Conservation (phyloP, 352 stramenopile genomes). For the Phytophthora litchii region DNA sequence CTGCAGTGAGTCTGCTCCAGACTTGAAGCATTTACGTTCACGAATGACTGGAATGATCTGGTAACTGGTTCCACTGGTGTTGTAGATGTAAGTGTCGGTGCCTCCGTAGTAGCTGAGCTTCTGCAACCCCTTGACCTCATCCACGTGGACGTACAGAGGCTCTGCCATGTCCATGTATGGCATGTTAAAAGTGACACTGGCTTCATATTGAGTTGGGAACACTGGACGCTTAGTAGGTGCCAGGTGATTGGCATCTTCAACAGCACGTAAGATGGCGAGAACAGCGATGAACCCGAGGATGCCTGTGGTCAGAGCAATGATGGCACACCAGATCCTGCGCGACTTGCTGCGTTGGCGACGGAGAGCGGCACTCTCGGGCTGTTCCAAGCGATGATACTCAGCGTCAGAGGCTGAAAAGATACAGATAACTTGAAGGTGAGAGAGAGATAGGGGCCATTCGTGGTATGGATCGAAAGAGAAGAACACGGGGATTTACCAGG, state of each 20-base stretch:
- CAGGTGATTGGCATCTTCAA: constrained; percentile 79
- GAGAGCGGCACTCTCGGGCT: constrained; percentile 44
- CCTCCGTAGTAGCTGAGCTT: constrained; percentile 90
- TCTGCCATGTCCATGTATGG: constrained; percentile 90
- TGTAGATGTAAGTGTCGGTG: constrained; percentile 90
- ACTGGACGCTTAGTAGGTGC: constrained; percentile 67
- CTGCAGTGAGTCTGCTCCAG: constrained; percentile 57
- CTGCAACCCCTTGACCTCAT: constrained; percentile 73
- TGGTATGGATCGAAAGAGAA: constrained; percentile 7
- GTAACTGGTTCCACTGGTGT: constrained; percentile 77
- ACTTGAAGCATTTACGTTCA: constrained; percentile 79
- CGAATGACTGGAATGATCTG: constrained; percentile 85
- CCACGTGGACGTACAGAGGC: constrained; percentile 85
- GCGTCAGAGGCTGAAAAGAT: constrained; percentile 22
- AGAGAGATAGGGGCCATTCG: neutral
- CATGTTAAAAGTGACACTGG: constrained; percentile 88
- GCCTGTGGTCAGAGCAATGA: constrained; percentile 75
- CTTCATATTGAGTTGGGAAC: constrained; percentile 88
- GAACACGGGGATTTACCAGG: constrained; percentile 29
- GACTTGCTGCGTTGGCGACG: constrained; percentile 68
- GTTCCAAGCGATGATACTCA: constrained; percentile 37
- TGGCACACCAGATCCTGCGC: constrained; percentile 80
- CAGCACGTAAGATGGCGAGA: constrained; percentile 80
- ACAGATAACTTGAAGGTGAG: constrained; percentile 17
- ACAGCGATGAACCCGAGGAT: constrained; percentile 85